Conservation (phyloP, 1,139 yeast species). For the Hemisphaericaspora subhashii region DNA sequence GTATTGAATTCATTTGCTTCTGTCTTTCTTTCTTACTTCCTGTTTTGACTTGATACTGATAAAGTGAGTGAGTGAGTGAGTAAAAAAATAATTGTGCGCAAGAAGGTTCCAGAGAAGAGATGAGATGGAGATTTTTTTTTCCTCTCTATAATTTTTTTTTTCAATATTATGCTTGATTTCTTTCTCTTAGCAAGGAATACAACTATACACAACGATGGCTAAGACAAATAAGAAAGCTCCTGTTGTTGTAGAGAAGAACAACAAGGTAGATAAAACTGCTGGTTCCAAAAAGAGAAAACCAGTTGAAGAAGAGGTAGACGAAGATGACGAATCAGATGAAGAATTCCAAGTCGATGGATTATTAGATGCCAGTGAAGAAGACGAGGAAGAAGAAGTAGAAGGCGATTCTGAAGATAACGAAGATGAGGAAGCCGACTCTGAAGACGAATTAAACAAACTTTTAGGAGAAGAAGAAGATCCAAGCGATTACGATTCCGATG, state of each 20-base stretch:
- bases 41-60: no score
- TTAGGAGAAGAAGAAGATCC: slow-evolving; percentile 52
- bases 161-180: no score
- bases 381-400: slow-evolving; percentile 25
- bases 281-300: slow-evolving; percentile 20
- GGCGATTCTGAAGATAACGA: slow-evolving; percentile 26
- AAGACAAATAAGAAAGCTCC: slow-evolving; percentile 16
- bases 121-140: slow-evolving; percentile 6
- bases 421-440: slow-evolving; percentile 48
- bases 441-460: slow-evolving; percentile 59
- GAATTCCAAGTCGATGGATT: slow-evolving; percentile 30
- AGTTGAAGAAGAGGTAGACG: slow-evolving; percentile 18
- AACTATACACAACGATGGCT: slow-evolving; percentile 2
- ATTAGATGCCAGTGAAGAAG: slow-evolving; percentile 27
- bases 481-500: slow-evolving; percentile 38
- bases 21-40: no score
- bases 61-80: not conserved
- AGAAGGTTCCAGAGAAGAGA: not conserved
- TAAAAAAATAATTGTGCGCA: not conserved
- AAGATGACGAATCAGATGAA: slow-evolving; percentile 22
- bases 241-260: slow-evolving; percentile 12
- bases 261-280: slow-evolving; percentile 4
- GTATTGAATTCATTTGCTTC: slow-evolving; percentile 50
- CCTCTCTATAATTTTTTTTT: not conserved
- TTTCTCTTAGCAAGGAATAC: not conserved